Evolutionary conservation across 1,284 basidiomycete genomes (phyloP), one percentile per base, ranked within the genome.

Genomic region (Sporisorium sorghi): DNA sequence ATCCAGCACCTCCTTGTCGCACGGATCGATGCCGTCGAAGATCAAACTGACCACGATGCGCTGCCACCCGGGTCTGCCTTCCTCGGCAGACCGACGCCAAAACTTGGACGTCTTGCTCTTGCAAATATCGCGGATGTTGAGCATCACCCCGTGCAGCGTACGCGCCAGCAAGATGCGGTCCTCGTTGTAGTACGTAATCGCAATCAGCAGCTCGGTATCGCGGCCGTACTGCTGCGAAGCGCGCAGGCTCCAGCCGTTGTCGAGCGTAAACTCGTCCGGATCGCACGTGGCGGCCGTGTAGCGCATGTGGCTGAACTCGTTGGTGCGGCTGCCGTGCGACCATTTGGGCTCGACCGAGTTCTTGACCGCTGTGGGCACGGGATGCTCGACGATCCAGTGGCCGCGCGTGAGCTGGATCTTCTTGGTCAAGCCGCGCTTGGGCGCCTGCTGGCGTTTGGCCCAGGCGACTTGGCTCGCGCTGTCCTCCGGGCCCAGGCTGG

Each of bases 111-210:
- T 90, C 85, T 95, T 96, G 50, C 93, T 94, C 87, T 93, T 95
- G 89, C 94, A 97, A 75, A 98, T 98, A 81, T 98, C 95, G 77
- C 95, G 92, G 74, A 99, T 96, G 86, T 99, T 99, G 77, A 95
- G 86, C 94, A 98, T 97, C 82, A 98, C 92, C 72, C 93, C 93
- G 81, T 97, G 94, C 48, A 97, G 87, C 1, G 94, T 97, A 10
- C 83, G 54, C 10, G 83, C 82, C n/a, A 85, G 78, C 30, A 97
- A 89, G 5, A 91, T 91, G 87, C 97, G 96, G 88, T 98, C 94
- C 86, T 97, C 95, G 85, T 97, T 97, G 86, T 97, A 87, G 82
- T 85, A 83, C 9, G 81, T 84, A 43, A 84, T 80, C 26, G 79
- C 67, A 26, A 99, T 97, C 43, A 98, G 88, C 7, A 99, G 86